Conservation (phyloP, 2,329 filamentous ascomycete species). For the Domatiomyces catenatus region DNA sequence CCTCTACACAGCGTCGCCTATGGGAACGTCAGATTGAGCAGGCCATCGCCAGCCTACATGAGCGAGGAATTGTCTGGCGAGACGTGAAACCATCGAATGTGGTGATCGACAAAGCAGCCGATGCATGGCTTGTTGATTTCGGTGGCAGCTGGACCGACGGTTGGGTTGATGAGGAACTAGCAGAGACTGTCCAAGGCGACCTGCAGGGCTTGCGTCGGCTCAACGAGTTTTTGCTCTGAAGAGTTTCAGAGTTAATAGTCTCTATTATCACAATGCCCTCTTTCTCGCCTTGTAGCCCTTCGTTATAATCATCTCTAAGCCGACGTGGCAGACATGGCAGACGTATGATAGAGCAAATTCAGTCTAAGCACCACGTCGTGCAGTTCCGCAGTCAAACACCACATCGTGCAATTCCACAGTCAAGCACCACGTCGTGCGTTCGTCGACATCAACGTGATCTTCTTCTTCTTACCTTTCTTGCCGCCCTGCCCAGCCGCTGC, state of each 20-base stretch:
- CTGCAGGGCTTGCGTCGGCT: conserved; percentile 12
- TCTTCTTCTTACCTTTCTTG: conserved; percentile 46
- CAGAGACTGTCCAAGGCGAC: conserved; percentile 16
- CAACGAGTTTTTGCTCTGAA: conserved; percentile 3
- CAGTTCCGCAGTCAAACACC: no score
- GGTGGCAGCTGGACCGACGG: conserved; percentile 18
- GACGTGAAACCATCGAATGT: conserved; percentile 20
- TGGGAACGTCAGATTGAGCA: conserved; percentile 6
- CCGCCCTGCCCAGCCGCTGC: conserved; percentile 12
- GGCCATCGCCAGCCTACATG: conserved; percentile 8
- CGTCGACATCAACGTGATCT: conserved; percentile 55
- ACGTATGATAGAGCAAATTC: no score
- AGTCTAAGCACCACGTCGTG: no score
- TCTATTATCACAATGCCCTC: no score
- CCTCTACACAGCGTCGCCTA: neutral
- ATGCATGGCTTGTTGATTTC: conserved; percentile 20
- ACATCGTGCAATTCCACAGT: no score
- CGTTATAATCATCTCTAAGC: no score
- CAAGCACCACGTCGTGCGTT: conserved; percentile 43
- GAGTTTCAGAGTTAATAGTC: no score
- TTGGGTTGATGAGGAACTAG: conserved; percentile 17
- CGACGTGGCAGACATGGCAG: no score
- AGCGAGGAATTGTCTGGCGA: conserved; percentile 17
- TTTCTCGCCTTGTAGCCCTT: no score
- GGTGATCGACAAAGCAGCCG: conserved; percentile 16